Evolutionary conservation across 768 basidiomycete species (phyloP), one percentile per base, ranked within the genome.

Genomic region (Pisolithus orientalis): DNA sequence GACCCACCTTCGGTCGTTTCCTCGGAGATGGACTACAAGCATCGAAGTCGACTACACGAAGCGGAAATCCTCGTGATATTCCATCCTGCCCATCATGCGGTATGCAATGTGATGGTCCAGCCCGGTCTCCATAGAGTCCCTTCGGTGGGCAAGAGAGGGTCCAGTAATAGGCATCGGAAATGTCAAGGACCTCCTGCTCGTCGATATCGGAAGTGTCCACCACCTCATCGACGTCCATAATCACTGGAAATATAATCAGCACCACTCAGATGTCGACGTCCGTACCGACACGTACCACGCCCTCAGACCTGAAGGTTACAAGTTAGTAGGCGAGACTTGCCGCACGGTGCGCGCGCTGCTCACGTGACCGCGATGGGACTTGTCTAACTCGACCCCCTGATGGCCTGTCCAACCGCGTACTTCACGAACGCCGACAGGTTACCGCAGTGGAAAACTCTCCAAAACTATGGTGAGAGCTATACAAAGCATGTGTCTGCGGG

Each of bases 131-230:
- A 25, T 8, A 9, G 29, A 34, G 21, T 6, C 5, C 38, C 21
- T 49, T 42, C 25, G 32, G 10, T 14, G 49, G 50, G 27, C 53
- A 43, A n/a, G 38, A 42, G 40, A 25, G 16, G 4, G 14, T 2
- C 47, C 49, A 44, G 10, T 31, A 50, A 40, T 55, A 47, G n/a
- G 28, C 44, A 21, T 65, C 53, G 6, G 59, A 51, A 55, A 55
- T 48, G 13, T 52, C 42, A n/a, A 77, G 54, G 43, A 72, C 71
- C 58, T 79, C 79, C 39, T 73, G 72, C 57, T 86, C 84, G 58
- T 84, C 84, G 44, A 70, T 65, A 57, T 86, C 84, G 4, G 83
- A 85, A 16, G 84, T 84, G 59, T 81, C 81, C 13, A 85, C 77
- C 45, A 78, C 60, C 42, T 80, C 80, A 6, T 71, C 71, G 39